Percentiles rank a stretch among this genome's conserved stretches.
Evolutionary conservation across 768 basidiomycete species (phyloP).

Genomic region (Macrocybe gigantea): DNA sequence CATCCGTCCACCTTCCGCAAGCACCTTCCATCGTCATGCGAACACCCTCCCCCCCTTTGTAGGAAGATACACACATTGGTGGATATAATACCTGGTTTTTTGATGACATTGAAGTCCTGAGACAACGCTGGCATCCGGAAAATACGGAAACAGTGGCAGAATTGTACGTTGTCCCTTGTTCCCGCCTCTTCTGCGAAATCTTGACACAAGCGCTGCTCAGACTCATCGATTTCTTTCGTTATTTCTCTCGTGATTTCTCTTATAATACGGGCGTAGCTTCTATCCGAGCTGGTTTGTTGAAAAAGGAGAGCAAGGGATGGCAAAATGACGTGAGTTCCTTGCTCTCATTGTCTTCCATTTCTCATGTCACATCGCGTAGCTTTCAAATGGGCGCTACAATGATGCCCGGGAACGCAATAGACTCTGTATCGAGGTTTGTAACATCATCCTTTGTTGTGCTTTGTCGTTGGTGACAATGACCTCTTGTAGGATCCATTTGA

Average conservation of each 20-base stretch:
- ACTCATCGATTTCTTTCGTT: constrained; percentile 96
- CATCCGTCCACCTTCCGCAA: background rate
- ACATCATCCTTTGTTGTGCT: background rate
- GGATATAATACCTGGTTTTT: constrained; percentile 95
- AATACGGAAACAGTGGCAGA: constrained; percentile 92
- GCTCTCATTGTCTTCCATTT: background rate
- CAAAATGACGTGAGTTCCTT: constrained; percentile 71
- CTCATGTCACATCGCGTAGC: constrained; percentile 22
- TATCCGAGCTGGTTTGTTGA: constrained; percentile 81
- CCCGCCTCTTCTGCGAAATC: background rate
- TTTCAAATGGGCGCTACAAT: constrained; percentile 51
- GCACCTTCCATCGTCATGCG: constrained; percentile 5
- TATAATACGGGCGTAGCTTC: constrained; percentile 91
- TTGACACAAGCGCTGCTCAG: constrained; percentile 32
- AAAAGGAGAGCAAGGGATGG: constrained; percentile 94
- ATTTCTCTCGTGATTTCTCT: constrained; percentile 88
- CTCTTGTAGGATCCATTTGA: constrained; percentile 87
- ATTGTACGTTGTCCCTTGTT: constrained; percentile 48
- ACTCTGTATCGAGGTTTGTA: constrained; percentile 86
- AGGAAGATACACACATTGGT: constrained; percentile 79
- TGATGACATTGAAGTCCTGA: constrained; percentile 90
- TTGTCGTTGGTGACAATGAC: background rate
- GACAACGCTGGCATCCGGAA: constrained; percentile 90
- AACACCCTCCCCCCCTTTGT: constrained; percentile 1
- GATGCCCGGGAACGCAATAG: constrained; percentile 86